Percentiles rank a stretch among this genome's conserved stretches.
phyloP scores from a whole-genome alignment of 2,329 filamentous ascomycete species.

The Botrytis fragariae region DNA sequence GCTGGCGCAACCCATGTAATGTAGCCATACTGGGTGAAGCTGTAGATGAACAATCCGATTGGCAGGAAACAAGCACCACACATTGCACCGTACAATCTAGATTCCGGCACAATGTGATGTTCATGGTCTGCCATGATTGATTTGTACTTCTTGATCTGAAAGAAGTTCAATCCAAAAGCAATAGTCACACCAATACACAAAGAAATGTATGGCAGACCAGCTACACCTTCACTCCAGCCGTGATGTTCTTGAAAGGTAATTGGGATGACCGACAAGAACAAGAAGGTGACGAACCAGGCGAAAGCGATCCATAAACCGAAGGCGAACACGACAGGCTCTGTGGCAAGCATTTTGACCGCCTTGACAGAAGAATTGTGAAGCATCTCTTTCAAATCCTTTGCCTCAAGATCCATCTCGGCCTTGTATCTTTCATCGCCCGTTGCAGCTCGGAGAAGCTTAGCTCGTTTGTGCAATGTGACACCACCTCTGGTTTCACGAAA shows the following conservation, averaged over 20 bases:
- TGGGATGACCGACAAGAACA: conserved; percentile 77
- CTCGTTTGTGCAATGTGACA: conserved; percentile 74
- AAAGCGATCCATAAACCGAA: conserved; percentile 89
- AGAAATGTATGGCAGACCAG: conserved; percentile 60
- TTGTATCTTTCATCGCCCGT: conserved; percentile 56
- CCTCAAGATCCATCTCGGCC: conserved; percentile 51
- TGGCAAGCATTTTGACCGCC: conserved; percentile 69
- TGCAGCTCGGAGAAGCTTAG: conserved; percentile 60
- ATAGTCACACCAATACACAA: conserved; percentile 41
- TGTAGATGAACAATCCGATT: conserved; percentile 68
- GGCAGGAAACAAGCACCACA: conserved; percentile 71
- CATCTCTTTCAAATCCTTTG: conserved; percentile 58
- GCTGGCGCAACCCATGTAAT: conserved; percentile 19
- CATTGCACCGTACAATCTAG: conserved; percentile 77
- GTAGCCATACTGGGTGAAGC: conserved; percentile 46
- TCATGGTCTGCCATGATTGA: not conserved
- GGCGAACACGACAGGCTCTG: conserved; percentile 75
- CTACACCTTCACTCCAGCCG: conserved; percentile 57
- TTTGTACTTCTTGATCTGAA: conserved; percentile 17
- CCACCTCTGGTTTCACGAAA: conserved; percentile 80
- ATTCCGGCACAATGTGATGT: conserved; percentile 55
- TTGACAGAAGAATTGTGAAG: conserved; percentile 70
- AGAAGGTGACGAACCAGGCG: conserved; percentile 81
- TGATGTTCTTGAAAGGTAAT: conserved; percentile 71
- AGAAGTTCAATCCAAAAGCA: conserved; percentile 10